Conservation (phyloP, 2,329 filamentous ascomycete species). For the Paracoccidioides lutzii region DNA sequence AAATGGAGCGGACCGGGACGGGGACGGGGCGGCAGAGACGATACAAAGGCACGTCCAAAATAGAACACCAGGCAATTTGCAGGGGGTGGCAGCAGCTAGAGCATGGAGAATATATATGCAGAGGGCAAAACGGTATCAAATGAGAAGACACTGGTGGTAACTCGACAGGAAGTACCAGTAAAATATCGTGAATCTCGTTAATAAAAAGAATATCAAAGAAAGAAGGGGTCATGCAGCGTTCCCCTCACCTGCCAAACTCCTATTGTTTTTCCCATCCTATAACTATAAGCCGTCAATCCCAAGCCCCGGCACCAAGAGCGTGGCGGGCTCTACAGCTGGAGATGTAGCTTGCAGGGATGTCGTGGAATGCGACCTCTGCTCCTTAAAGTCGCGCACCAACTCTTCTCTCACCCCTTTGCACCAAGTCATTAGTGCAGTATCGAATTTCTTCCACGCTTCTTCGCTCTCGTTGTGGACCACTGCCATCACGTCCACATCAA, state of each 20-base stretch:
- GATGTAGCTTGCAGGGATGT: background rate
- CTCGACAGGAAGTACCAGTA: conserved; percentile 10
- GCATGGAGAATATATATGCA: background rate
- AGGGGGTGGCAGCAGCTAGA: conserved; percentile 6
- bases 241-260: background rate
- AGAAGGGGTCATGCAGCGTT: background rate
- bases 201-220: background rate
- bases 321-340: background rate
- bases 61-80: background rate
- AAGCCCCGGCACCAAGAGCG: background rate
- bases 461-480: conserved; percentile 61
- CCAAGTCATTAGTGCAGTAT: conserved; percentile 73
- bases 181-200: conserved; percentile 5
- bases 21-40: background rate
- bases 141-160: conserved; percentile 2
- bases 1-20: background rate
- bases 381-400: conserved; percentile 58
- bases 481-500: conserved; percentile 74
- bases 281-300: background rate
- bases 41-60: background rate
- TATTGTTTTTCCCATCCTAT: background rate
- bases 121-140: conserved; percentile 12
- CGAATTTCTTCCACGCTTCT: conserved; percentile 65
- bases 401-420: conserved; percentile 70
- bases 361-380: background rate